phyloP scores from a whole-genome alignment of 164 flowering plant genomes.

The Platanus orientalis region DNA sequence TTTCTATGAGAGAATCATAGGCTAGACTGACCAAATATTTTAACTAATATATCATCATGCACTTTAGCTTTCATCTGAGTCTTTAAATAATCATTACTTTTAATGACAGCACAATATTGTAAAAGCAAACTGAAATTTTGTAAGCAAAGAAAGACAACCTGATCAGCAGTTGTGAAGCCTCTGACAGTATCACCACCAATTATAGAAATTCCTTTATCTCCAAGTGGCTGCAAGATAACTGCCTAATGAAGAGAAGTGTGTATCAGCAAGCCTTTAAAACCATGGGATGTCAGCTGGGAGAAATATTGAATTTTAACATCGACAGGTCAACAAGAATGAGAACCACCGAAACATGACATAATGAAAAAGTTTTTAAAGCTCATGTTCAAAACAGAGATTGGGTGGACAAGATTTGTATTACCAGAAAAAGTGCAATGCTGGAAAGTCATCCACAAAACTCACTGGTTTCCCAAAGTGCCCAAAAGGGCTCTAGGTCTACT shows the following conservation, averaged over 20 bases:
- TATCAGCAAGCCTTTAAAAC: slow-evolving; percentile 1
- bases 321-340: not conserved
- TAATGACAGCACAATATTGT: not conserved
- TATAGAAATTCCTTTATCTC: slow-evolving; percentile 68
- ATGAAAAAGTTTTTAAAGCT: not conserved
- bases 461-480: too few species aligned
- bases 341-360: not conserved
- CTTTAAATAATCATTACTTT: not conserved
- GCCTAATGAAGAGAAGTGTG: slow-evolving; percentile 42
- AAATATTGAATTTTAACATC: not conserved
- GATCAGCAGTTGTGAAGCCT: slow-evolving; percentile 87
- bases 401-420: too few species aligned
- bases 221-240: slow-evolving; percentile 92
- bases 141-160: slow-evolving; percentile 36
- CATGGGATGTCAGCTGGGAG: not conserved
- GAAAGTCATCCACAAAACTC: too few species aligned
- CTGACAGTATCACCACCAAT: slow-evolving; percentile 88
- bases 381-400: too few species aligned
- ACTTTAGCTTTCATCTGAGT: too few species aligned
- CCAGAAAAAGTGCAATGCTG: too few species aligned
- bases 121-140: not conserved
- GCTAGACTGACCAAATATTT: too few species aligned
- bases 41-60: too few species aligned
- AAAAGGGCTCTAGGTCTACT: too few species aligned
- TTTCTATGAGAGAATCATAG: too few species aligned